Evolutionary conservation across 2,329 filamentous ascomycete genomes (phyloP), one percentile per base, ranked within the genome.

Genomic region (Akanthomyces lecanii): DNA sequence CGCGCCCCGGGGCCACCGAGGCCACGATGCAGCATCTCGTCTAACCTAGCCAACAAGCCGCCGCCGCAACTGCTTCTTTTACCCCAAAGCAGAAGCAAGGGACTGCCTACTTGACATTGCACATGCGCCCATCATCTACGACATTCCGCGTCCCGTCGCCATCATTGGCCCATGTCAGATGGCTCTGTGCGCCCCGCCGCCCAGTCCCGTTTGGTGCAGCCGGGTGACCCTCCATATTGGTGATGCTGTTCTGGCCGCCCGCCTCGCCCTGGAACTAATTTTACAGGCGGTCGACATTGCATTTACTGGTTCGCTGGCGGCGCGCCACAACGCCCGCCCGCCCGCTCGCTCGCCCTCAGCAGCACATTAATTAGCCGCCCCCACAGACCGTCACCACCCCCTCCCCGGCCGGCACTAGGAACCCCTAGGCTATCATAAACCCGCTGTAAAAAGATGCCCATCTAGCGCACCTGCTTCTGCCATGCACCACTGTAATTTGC

Each of bases 151-250:
- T 47, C 51, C 21, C 51, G 52, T 28, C 25, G 52, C 52, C 52
- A 51, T 62, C 53, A 62, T 62, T 62, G 61, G 59, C 16, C 58
- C 61, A 23, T 33, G 51, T 62, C 61, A 62, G 61, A 62, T 62
- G 61, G 23, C 45, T 36, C 21, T 42, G 40, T 23, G 51, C 51
- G 50, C 59, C 50, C 59, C 47, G 58, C 59, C 51, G 47, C 57
- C 57, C 44, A 38, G 53, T 38, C 56, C 56, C 42, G 42, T 25
- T 28, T 58, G 42, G 11, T 56, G 55, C 44, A 50, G 52, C 47
- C 50, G 23, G 57, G 33, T 51, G 56, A 51, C 45, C 56, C 36
- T 48, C 44, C 33, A 8, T 28, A 25, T 53, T 53, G 18, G 12
- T 3, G 10, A 38, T 40, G 38, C 10, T 5, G 11, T 40, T 40